These are phyloP conservation scores for Populus euphratica DNA, from an alignment of 345 rosid genomes.

Conservation along the genomic window DNA sequence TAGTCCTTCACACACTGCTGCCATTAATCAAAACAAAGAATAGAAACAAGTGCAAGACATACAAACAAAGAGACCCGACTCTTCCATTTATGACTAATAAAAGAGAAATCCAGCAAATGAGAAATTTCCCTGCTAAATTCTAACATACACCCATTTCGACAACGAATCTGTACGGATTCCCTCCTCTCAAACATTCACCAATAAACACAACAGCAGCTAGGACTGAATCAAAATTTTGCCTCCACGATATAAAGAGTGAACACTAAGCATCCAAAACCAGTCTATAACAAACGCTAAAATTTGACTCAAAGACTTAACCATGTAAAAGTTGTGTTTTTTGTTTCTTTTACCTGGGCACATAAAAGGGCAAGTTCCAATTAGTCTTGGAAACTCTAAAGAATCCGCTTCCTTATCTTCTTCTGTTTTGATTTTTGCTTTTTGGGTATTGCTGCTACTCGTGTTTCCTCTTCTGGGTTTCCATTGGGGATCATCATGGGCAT, in stretches of 20 bases:
- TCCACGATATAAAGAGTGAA: no score
- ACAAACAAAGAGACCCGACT: not conserved
- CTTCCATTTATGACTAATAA: no score
- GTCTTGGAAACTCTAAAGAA: conserved; percentile 8
- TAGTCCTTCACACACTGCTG: not conserved
- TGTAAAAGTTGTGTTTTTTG: not conserved
- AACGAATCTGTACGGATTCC: no score
- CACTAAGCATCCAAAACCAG: no score
- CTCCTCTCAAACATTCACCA: no score
- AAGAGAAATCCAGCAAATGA: no score
- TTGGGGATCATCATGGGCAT: not conserved
- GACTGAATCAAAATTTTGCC: no score
- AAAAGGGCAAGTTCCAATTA: conserved; percentile 72
- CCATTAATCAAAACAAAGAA: conserved; percentile 1
- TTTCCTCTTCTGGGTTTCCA: not conserved
- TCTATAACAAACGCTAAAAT: no score
- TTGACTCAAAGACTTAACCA: not conserved
- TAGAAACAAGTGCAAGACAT: not conserved
- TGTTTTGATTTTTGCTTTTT: not conserved
- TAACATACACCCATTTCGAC: no score
- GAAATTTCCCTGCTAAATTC: no score
- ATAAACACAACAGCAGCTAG: no score
- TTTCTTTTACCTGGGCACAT: conserved; percentile 78
- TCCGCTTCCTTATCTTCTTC: conserved; percentile 7
- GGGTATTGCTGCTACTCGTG: not conserved